Conservation (phyloP, 305 asterid species). For the Solanum chacoense region DNA sequence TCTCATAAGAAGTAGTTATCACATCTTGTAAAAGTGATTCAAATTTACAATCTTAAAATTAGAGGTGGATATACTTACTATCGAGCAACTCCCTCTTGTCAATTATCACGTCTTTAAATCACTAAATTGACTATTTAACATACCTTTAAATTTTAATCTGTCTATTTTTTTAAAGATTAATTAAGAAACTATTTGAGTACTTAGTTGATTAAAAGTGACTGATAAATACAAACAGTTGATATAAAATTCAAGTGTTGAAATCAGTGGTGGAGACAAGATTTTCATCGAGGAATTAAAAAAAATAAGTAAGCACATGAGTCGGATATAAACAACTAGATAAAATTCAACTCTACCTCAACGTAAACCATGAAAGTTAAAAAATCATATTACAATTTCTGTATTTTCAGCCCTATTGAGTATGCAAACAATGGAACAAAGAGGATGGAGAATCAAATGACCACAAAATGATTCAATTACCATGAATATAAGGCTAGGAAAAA, state of each 20-base stretch:
- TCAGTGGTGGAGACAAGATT: not conserved
- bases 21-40: not conserved
- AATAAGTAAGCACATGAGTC: not conserved
- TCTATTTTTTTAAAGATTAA: not conserved
- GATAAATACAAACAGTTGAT: not conserved
- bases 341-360: not conserved
- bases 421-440: not conserved
- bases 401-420: not conserved
- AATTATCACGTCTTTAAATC: not conserved
- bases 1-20: not conserved
- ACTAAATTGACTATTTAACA: not conserved
- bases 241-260: not conserved
- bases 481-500: not conserved
- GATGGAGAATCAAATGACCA: not conserved
- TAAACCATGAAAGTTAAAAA: too few relatives aligned
- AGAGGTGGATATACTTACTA: not conserved
- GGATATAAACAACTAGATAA: not conserved
- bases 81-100: not conserved
- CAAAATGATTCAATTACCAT: not conserved
- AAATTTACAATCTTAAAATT: too few relatives aligned
- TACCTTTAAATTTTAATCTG: not conserved
- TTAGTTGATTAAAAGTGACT: not conserved
- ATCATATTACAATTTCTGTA: not conserved
- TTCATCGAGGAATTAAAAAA: not conserved
- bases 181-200: too few relatives aligned